phyloP scores from a whole-genome alignment of 768 basidiomycete genomes.

The Xanthoconium stramineum region DNA sequence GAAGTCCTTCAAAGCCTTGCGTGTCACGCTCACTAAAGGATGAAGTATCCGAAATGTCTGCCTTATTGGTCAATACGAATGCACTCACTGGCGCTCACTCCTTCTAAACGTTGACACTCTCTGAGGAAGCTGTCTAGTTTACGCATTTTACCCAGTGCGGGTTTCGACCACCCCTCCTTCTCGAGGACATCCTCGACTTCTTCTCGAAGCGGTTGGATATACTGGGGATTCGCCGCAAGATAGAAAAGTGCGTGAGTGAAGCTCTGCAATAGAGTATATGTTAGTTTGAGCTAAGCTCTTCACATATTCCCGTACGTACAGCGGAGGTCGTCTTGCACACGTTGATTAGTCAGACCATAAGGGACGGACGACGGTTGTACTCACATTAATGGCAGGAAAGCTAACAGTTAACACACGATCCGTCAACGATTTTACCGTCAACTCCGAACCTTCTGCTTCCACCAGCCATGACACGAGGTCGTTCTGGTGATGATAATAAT shows the following conservation, averaged over 20 bases:
- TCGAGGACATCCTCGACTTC: background rate
- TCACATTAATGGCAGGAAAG: background rate
- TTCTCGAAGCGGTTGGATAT: background rate
- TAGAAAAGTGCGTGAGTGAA: background rate
- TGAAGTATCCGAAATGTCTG: background rate
- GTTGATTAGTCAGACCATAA: background rate
- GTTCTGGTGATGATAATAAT: background rate
- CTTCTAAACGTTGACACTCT: background rate
- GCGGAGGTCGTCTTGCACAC: background rate
- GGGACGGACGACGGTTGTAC: background rate
- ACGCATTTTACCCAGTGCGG: too few relatives aligned
- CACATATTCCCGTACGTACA: background rate
- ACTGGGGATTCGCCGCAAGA: background rate
- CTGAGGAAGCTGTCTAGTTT: background rate
- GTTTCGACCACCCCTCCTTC: background rate
- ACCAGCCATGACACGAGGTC: background rate
- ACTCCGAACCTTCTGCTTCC: background rate
- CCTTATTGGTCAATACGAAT: background rate
- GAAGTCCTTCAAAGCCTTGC: background rate
- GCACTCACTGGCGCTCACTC: background rate
- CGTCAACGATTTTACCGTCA: background rate
- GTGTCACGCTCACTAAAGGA: background rate
- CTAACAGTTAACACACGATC: background rate
- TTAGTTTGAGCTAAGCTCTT: background rate
- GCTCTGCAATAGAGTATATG: background rate